A percentile compares a stretch with the other conserved stretches of the same genome.
Conservation (phyloP, 345 rosid species). For the Citrus australasica region DNA sequence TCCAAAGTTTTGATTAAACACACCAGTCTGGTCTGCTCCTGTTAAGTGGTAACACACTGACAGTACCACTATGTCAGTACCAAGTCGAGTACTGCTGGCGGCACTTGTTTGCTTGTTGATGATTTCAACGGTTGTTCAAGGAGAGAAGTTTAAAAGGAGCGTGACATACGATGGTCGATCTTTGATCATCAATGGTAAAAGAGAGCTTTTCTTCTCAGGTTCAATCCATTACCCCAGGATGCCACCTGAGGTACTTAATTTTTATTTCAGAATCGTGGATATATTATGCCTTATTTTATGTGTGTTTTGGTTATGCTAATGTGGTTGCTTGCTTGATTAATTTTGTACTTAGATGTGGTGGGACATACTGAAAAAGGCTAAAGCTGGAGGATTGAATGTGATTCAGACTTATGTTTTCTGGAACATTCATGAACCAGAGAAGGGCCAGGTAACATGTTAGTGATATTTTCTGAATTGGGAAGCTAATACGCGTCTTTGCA, state of each 20-base stretch:
- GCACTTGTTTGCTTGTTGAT: background rate
- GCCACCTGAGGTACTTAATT: conserved; percentile 19
- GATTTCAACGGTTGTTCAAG: background rate
- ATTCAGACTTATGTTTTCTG: conserved; percentile 56
- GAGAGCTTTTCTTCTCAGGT: conserved; percentile 35
- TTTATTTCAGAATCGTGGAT: background rate
- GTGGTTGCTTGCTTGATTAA: background rate
- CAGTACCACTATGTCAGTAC: background rate
- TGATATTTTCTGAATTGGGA: background rate
- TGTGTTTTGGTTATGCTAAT: background rate
- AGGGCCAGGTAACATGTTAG: conserved; percentile 30
- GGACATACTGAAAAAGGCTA: conserved; percentile 34
- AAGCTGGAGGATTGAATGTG: conserved; percentile 45
- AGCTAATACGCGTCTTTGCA: background rate
- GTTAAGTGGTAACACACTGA: background rate
- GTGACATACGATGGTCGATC: conserved; percentile 26
- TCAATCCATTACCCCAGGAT: conserved; percentile 33
- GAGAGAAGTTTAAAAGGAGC: background rate
- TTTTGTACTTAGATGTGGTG: conserved; percentile 41
- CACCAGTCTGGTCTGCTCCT: background rate
- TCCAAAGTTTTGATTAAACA: background rate
- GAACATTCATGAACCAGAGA: conserved; percentile 47
- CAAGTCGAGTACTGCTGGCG: background rate
- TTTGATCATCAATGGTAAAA: conserved; percentile 24
- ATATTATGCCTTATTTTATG: background rate